Base-by-base conservation (phyloP, 768 basidiomycete species). In the Amanita fuliginea region DNA sequence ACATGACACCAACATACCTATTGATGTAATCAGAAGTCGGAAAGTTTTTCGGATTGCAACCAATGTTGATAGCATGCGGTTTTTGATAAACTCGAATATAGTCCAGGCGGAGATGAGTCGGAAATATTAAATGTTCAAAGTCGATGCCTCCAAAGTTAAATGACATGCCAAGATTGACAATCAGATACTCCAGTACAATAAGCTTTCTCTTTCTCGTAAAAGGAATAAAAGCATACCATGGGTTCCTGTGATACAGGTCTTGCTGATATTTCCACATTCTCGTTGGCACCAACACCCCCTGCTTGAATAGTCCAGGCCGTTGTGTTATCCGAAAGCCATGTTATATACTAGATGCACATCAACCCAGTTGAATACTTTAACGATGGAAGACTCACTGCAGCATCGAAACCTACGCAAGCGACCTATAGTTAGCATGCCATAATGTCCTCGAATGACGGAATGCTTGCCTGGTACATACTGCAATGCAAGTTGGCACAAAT, bases 151-250 rank as follows among this genome's bases (percentile, higher is more conserved):
- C 83, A 59, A 94, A 94, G 62, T 81, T 84, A 52, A 69, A 66
- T 7, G 87, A 90, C 67, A 93, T 78, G 51, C 88, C 90, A 53
- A 90, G 66, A 64, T 91, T 90, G 59, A 76, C 66, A 56, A 93
- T 78, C 56, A 94, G 62, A 60, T 89, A 87, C 86, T 88, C 59
- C 58, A 75, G 55, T 78, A 26, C 34, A 21, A 18, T 26, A 37
- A 43, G 30, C 9, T 39, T 4, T 32, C 14, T 37, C 13, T 18
- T 18, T 0, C 14, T 10, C 19, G 32, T 3, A 35, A 42, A 3
- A 35, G 39, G 14, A 13, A 32, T 14, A 21, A 19, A 16, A 11
- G 35, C 16, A 22, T 53, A 87, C 84, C 86, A 91, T 86, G 16
- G 90, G 90, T 62, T 93, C 90, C 55, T 79, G 77, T 1, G 89